A percentile compares a stretch with the other conserved stretches of the same genome.
These are phyloP conservation scores for Agrocybe chaxingu DNA, from an alignment of 768 basidiomycete species.

Conservation along the genomic window DNA sequence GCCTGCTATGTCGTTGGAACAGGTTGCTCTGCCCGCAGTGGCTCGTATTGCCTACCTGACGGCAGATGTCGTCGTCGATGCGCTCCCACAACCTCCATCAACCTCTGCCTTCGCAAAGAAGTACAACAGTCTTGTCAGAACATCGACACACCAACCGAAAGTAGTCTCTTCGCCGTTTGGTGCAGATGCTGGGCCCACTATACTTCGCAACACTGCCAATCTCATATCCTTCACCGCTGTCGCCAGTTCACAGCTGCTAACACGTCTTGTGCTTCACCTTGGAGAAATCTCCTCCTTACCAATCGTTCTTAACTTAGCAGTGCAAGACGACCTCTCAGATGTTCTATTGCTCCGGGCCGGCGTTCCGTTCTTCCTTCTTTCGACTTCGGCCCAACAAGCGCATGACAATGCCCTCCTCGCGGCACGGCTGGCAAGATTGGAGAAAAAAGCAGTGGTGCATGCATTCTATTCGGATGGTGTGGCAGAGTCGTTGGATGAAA, in stretches of 20 bases:
- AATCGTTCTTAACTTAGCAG: conserved; percentile 70
- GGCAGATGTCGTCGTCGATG: conserved; percentile 64
- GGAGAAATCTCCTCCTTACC: conserved; percentile 62
- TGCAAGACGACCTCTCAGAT: conserved; percentile 65
- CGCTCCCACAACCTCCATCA: conserved; percentile 39
- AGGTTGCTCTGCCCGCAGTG: conserved; percentile 36
- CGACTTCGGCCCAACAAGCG: conserved; percentile 72
- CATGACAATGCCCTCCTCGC: conserved; percentile 90
- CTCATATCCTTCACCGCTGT: conserved; percentile 62
- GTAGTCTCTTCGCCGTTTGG: conserved; percentile 54
- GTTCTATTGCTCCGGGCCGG: conserved; percentile 74
- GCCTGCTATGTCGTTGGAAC: conserved; percentile 22
- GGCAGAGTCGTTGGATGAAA: conserved; percentile 41
- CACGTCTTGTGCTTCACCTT: conserved; percentile 66
- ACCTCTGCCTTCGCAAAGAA: conserved; percentile 39
- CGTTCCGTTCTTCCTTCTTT: conserved; percentile 80
- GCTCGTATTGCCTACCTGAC: conserved; percentile 70
- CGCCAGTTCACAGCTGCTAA: conserved; percentile 48
- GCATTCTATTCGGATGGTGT: conserved; percentile 57
- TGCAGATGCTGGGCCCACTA: conserved; percentile 60
- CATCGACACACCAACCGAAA: conserved; percentile 35
- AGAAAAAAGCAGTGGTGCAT: conserved; percentile 81
- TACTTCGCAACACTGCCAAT: conserved; percentile 45
- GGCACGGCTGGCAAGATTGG: conserved; percentile 68
- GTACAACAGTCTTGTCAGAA: conserved; percentile 32